phyloP scores from a whole-genome alignment of 2,329 filamentous ascomycete genomes.

The Chlorencoelia australis region DNA sequence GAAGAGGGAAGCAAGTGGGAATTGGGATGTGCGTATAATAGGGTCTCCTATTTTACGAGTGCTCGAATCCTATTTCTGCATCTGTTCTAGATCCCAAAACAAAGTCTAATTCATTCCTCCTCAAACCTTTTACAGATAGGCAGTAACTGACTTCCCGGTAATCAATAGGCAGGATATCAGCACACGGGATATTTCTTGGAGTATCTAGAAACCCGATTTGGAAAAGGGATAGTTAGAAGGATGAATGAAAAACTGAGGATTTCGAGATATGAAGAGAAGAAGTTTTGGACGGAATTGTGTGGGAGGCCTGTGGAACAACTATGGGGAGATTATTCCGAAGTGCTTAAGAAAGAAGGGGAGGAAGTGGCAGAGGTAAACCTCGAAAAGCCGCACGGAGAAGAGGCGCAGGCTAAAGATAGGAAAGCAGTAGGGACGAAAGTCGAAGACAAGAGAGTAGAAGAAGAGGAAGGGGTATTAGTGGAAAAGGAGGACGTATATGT shows the following conservation, averaged over 20 bases:
- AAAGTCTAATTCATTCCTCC: too few relatives aligned
- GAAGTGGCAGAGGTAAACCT: constrained; percentile 20
- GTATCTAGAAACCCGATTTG: constrained; percentile 64
- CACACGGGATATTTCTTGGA: constrained; percentile 85
- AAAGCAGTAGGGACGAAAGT: too few relatives aligned
- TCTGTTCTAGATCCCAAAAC: too few relatives aligned
- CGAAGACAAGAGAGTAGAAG: constrained; percentile 16
- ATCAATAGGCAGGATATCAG: constrained; percentile 82
- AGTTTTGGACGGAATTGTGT: constrained; percentile 60
- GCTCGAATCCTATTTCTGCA: too few relatives aligned
- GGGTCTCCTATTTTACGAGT: too few relatives aligned
- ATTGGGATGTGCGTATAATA: too few relatives aligned
- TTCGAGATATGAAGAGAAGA: constrained; percentile 52
- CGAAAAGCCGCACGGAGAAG: too few relatives aligned
- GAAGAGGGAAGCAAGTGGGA: constrained; percentile 43
- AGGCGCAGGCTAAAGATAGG: too few relatives aligned
- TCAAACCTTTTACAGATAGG: too few relatives aligned
- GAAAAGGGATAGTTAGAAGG: constrained; percentile 46
- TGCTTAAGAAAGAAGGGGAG: constrained; percentile 15
- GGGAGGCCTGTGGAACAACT: constrained; percentile 56
- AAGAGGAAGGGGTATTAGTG: constrained; percentile 24
- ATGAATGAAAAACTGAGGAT: constrained; percentile 59
- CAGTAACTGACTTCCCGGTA: too few relatives aligned
- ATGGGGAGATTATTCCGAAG: constrained; percentile 61
- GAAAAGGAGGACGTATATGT: constrained; percentile 24